A percentile compares a stretch with the other conserved stretches of the same genome.
Evolutionary conservation across 176 grass and related monocot genomes (phyloP).

Genomic region (Hsuehochloa calcarea): DNA sequence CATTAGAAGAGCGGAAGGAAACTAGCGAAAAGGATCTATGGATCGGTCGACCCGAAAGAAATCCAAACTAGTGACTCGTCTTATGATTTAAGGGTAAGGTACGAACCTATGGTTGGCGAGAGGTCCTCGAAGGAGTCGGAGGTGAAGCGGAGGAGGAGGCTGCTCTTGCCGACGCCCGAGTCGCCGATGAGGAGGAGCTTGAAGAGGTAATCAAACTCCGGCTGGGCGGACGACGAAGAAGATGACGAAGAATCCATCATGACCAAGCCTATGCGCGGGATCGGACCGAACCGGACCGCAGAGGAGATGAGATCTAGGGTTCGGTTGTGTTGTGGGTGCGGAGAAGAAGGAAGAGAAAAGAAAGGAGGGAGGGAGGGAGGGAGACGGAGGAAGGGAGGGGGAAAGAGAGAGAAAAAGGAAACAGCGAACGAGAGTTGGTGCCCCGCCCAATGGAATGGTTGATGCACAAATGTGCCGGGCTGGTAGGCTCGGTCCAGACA

Average conservation of each 20-base stretch:
- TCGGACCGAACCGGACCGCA: background rate
- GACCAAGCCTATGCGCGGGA: background rate
- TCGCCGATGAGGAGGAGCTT: slow-evolving; percentile 95
- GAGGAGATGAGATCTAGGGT: slow-evolving; percentile 50
- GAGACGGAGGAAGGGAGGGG: background rate
- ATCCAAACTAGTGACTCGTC: background rate
- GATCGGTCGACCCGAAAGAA: background rate
- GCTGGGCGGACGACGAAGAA: slow-evolving; percentile 56
- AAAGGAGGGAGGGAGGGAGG: background rate
- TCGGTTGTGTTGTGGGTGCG: slow-evolving; percentile 6
- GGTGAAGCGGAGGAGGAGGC: slow-evolving; percentile 90
- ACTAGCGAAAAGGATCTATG: background rate
- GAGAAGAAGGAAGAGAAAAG: background rate
- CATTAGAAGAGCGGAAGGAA: background rate
- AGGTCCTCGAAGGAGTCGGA: slow-evolving; percentile 91
- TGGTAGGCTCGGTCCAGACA: too few relatives aligned
- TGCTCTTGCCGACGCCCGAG: slow-evolving; percentile 97
- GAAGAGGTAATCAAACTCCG: slow-evolving; percentile 93
- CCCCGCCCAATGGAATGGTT: too few relatives aligned
- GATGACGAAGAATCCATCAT: slow-evolving; percentile 55
- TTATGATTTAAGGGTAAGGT: background rate
- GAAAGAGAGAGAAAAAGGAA: background rate
- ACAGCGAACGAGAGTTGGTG: too few relatives aligned
- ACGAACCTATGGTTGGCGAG: slow-evolving; percentile 80
- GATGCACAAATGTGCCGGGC: too few relatives aligned